These are phyloP conservation scores for Diplodia mutila DNA, from an alignment of 2,329 filamentous ascomycete genomes.

Conservation along the genomic window DNA sequence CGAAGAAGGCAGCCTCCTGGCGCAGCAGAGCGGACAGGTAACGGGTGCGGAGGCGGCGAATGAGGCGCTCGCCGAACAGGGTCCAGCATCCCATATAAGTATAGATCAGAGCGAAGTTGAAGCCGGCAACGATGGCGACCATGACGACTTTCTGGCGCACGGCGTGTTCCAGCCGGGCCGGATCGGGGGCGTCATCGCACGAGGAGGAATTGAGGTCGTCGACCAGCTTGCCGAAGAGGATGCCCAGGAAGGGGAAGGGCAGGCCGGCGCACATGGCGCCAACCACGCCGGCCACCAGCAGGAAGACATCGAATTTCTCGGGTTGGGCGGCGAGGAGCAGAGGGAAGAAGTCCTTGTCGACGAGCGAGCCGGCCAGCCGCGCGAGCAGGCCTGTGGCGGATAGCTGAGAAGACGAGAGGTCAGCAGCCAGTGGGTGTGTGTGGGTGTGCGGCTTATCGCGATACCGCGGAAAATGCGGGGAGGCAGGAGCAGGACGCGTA, in stretches of 20 bases:
- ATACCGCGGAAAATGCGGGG: background rate
- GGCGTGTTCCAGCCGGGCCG: background rate
- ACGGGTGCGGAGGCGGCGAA: conserved; percentile 8
- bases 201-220: conserved; percentile 21
- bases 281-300: background rate
- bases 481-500: background rate
- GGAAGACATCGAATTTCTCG: conserved; percentile 5
- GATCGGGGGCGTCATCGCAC: conserved; percentile 12
- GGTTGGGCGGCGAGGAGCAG: conserved; percentile 15
- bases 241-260: conserved; percentile 22
- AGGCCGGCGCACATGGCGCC: conserved; percentile 14
- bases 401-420: background rate
- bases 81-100: conserved; percentile 19
- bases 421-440: no score
- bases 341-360: conserved; percentile 20
- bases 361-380: background rate
- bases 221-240: conserved; percentile 21
- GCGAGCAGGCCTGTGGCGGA: background rate
- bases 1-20: conserved; percentile 15
- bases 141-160: conserved; percentile 17
- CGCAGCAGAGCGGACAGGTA: conserved; percentile 7
- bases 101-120: conserved; percentile 20
- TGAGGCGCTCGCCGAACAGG: conserved; percentile 13
- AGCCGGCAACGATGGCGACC: background rate
- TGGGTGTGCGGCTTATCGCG: conserved; percentile 1